Evolutionary conservation across 2,329 filamentous ascomycete genomes (phyloP), one percentile per base, ranked within the genome.

Genomic region (Podosphaera fusca): DNA sequence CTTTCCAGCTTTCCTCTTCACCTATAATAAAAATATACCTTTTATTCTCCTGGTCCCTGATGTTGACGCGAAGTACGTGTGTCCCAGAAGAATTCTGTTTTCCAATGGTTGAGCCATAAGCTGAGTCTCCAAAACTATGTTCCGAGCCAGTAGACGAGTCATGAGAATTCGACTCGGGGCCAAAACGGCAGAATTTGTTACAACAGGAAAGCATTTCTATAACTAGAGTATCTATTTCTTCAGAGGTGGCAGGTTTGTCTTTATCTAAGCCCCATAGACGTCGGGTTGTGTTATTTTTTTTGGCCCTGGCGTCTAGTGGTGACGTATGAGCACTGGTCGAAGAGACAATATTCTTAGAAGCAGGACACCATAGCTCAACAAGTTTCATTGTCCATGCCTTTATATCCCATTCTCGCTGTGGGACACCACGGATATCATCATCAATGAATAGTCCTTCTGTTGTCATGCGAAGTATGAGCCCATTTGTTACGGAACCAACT

Each of bases 381-480:
- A 84, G 74, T 72, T 94, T 95, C 71, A 98, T 78, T 49, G 88
- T 95, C 92, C 92, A 96, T 33, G 90, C 89, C 70, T 96, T 96
- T 67, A 96, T 81, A 69, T 98, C 92, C 92, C 92, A 98, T 71
- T 98, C 92, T 59, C 92, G 81, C 70, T 96, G 88, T n/a, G 87
- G 82, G 14, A 95, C 87, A 60, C 82, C 81, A 50, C 89, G 82
- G 56, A 95, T 79, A 68, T 96, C 92, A 69, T 98, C 92, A 68
- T 98, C 92, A 66, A 98, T 92, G 71, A 96, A 96, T 56, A 96
- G 76, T 21, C 92, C 92, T 69, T 95, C 90, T 1, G 87, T 94
- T 9, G 87, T 90, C 66, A 96, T 92, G 55, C 86, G 85, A 60
- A 98, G 76, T 60, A 96, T 85, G 51, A 98, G 75, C 0, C 92